phyloP scores from a whole-genome alignment of 1,139 yeast genomes.

The Geotrichum aggregatum region DNA sequence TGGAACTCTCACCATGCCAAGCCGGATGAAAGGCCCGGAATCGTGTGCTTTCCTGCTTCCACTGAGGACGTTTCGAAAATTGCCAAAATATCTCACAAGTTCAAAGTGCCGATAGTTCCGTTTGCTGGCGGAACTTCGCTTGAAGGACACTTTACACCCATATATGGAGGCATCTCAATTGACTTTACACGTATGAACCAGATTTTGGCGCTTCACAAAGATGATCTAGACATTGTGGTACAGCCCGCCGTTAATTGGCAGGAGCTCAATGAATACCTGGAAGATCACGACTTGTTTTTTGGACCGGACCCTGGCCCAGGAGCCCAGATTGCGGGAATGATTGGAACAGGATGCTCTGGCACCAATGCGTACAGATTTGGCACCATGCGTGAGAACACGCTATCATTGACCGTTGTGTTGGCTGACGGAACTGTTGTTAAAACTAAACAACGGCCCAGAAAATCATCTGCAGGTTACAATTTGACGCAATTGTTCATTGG shows the following conservation, averaged over 20 bases:
- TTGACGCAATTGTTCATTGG: constrained; percentile 63
- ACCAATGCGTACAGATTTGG: constrained; percentile 67
- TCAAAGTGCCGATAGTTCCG: constrained; percentile 66
- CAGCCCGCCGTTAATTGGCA: constrained; percentile 72
- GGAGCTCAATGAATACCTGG: constrained; percentile 51
- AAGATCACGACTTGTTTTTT: constrained; percentile 47
- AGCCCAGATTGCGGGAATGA: constrained; percentile 64
- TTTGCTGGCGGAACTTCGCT: constrained; percentile 76
- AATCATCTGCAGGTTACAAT: constrained; percentile 65
- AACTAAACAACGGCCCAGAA: constrained; percentile 59
- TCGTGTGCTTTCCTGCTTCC: constrained; percentile 47
- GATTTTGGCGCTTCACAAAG: constrained; percentile 48
- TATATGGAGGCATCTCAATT: constrained; percentile 60
- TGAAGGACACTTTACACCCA: constrained; percentile 76
- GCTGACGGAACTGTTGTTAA: constrained; percentile 65
- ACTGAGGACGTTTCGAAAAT: constrained; percentile 64
- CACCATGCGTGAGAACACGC: constrained; percentile 63
- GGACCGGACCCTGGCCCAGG: constrained; percentile 79
- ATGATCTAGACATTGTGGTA: constrained; percentile 61
- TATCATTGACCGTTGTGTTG: constrained; percentile 55
- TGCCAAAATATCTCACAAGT: constrained; percentile 57
- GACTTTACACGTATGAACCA: constrained; percentile 54
- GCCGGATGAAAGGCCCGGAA: constrained; percentile 50
- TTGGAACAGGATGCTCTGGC: constrained; percentile 67
- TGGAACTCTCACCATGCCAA: constrained; percentile 63